phyloP scores from a whole-genome alignment of 805 yeast species.

The Metschnikowia arizonensis region DNA sequence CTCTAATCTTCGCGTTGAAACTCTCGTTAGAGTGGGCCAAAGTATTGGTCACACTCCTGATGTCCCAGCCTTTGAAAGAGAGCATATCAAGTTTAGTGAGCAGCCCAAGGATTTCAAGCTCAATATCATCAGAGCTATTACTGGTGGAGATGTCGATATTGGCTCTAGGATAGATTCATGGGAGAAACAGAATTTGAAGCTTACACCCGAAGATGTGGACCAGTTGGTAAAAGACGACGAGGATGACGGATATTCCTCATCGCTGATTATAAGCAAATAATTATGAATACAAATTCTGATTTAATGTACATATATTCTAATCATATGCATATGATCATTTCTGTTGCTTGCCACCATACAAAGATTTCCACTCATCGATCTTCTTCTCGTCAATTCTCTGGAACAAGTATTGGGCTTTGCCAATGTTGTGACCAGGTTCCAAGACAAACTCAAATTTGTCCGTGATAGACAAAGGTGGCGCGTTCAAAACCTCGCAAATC shows the following conservation, averaged over 20 bases:
- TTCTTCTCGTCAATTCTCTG: slow-evolving; percentile 86
- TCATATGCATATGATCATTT: slow-evolving; percentile 5
- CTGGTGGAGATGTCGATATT: slow-evolving; percentile 48
- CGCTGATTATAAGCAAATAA: slow-evolving; percentile 1
- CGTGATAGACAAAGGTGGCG: slow-evolving; percentile 73
- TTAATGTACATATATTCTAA: neutral
- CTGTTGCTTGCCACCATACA: slow-evolving; percentile 76
- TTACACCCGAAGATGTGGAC: slow-evolving; percentile 22
- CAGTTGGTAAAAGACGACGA: slow-evolving; percentile 16
- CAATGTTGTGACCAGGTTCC: slow-evolving; percentile 79
- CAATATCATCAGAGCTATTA: slow-evolving; percentile 52
- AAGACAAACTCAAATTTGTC: slow-evolving; percentile 68
- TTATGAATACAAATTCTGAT: neutral
- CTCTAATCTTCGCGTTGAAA: slow-evolving; percentile 68
- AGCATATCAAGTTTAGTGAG: slow-evolving; percentile 41
- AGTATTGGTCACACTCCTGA: slow-evolving; percentile 74
- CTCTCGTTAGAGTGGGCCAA: slow-evolving; percentile 86
- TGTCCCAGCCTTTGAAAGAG: slow-evolving; percentile 46
- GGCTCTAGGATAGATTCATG: slow-evolving; percentile 32
- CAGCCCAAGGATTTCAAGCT: slow-evolving; percentile 45
- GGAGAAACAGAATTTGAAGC: slow-evolving; percentile 32
- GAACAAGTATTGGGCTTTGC: slow-evolving; percentile 88
- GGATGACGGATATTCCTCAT: slow-evolving; percentile 8
- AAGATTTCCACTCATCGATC: slow-evolving; percentile 79
- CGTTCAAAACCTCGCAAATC: slow-evolving; percentile 76